phyloP scores from a whole-genome alignment of 345 rosid genomes.

The Psidium friedrichsthalianum region DNA sequence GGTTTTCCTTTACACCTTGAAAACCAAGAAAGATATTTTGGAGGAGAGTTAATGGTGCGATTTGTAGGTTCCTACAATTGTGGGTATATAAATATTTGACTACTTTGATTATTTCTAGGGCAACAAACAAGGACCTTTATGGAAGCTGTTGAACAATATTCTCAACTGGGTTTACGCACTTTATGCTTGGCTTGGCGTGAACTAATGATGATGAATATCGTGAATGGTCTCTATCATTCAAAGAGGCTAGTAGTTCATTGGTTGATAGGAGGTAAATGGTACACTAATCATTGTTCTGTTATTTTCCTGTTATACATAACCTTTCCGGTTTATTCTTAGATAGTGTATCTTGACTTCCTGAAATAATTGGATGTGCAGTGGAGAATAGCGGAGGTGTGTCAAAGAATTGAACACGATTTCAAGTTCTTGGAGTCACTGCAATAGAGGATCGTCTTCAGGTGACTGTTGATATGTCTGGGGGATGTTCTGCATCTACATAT shows the following conservation, averaged over 20 bases:
- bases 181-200: slow-evolving; percentile 97
- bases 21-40: not conserved
- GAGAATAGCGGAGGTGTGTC: slow-evolving; percentile 96
- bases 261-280: slow-evolving; percentile 88
- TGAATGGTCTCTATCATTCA: slow-evolving; percentile 83
- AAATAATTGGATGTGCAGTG: slow-evolving; percentile 46
- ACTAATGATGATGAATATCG: slow-evolving; percentile 66
- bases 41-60: not conserved
- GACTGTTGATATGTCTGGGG: not conserved
- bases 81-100: not conserved
- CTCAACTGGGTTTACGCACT: slow-evolving; percentile 87
- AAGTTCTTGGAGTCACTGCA: slow-evolving; percentile 92
- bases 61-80: not conserved
- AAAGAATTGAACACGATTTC: slow-evolving; percentile 69
- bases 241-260: slow-evolving; percentile 86
- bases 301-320: not conserved
- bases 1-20: not conserved
- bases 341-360: slow-evolving; percentile 11
- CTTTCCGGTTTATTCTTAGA: not conserved
- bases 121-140: slow-evolving; percentile 70
- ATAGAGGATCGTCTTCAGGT: slow-evolving; percentile 97
- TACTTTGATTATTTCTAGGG: slow-evolving; percentile 32
- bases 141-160: slow-evolving; percentile 91
- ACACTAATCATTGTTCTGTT: not conserved
- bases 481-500: not conserved